Evolutionary conservation across 305 asterid species (phyloP), one percentile per base, ranked within the genome.

Genomic region (Striga hermonthica): DNA sequence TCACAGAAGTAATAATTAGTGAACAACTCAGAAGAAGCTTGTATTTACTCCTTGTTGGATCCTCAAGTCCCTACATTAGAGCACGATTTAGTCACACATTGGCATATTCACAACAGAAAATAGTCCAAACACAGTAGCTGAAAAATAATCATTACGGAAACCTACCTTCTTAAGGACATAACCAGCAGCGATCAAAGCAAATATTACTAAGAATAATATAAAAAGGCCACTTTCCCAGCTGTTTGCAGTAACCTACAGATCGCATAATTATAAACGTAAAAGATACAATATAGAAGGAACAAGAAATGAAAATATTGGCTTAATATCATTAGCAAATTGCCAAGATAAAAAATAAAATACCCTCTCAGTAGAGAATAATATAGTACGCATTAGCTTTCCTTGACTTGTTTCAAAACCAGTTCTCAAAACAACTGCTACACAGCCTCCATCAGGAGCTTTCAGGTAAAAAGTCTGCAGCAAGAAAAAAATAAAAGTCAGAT

Each of bases 391-490:
- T 64, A 93, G 83, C 86, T 93, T 93, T 68, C 98, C 98, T 81
- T 93, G 98, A 72, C 98, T 89, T 35, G 98, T 93, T 68, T 93
- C 98, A 76, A 93, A 93, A 71, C 98, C 98, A 82, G 96, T 93
- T 78, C 97, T 84, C 66, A 93, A 77, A 76, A 93, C 95, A 72
- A 90, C 96, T 45, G 98, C 98, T 73, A 93, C 80, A 82, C 97
- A 93, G 69, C 98, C 98, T 72, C 96, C 94, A 78, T 93, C 98
- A 35, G 98, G 96, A 72, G 97, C 82, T 84, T 87, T 93, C 80
- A 90, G 75, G 53, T 74, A 89, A 79, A 87, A 84, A 66, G 94
- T 74, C 98, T 93, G 84, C 49, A 67, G 69, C 74, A 71, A 60
- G 69, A 38, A 37, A 47, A 74, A 50, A 72, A 67, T 12, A 43